Evolutionary conservation across 805 yeast genomes (phyloP).

Genomic region (Wickerhamomyces ciferrii): DNA sequence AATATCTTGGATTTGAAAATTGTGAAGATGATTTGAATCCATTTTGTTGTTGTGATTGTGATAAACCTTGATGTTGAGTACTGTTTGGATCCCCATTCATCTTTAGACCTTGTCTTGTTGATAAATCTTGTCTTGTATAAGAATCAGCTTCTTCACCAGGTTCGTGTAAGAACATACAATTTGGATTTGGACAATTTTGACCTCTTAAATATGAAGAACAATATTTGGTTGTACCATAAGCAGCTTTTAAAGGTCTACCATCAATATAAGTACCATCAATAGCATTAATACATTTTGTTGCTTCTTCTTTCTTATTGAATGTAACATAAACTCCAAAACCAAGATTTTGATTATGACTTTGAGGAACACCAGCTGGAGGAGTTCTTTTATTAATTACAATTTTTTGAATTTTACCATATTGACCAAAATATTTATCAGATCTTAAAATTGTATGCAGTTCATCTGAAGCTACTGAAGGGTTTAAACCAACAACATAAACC

Average conservation of each 20-base stretch:
- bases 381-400: conserved; percentile 85
- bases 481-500: conserved; percentile 93
- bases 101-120: conserved; percentile 66
- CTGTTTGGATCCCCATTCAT: conserved; percentile 30
- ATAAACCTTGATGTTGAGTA: background rate
- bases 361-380: conserved; percentile 27
- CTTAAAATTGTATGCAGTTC: conserved; percentile 77
- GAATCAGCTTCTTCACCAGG: conserved; percentile 99
- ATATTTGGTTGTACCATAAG: conserved; percentile 97
- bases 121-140: conserved; percentile 81
- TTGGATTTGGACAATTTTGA: conserved; percentile 95
- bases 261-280: conserved; percentile 92
- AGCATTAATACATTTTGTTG: conserved; percentile 86
- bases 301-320: conserved; percentile 89
- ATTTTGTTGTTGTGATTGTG: conserved; percentile 13
- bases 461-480: conserved; percentile 76
- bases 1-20: conserved; percentile 12
- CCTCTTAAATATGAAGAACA: conserved; percentile 96
- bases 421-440: conserved; percentile 95
- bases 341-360: conserved; percentile 37
- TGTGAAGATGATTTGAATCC: conserved; percentile 11
- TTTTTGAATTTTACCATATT: conserved; percentile 92
- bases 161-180: conserved; percentile 98
- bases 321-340: conserved; percentile 97
- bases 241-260: conserved; percentile 86